phyloP scores from a whole-genome alignment of 768 basidiomycete genomes.

The Gloeopeniophorella convolvens region DNA sequence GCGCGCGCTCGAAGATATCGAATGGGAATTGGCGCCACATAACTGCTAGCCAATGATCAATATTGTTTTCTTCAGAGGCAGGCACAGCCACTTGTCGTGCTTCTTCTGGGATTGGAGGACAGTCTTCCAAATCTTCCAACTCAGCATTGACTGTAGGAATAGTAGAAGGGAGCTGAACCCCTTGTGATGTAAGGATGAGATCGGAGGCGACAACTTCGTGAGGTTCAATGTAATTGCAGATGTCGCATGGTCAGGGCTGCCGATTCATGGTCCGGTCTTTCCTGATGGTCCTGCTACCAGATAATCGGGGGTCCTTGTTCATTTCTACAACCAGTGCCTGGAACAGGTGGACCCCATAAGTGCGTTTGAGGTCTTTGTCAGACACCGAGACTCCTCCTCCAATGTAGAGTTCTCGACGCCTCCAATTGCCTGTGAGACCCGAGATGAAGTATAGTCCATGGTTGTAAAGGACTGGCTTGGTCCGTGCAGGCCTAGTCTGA shows the following conservation, averaged over 20 bases:
- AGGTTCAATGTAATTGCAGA: too few species aligned
- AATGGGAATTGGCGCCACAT: neutral
- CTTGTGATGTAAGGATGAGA: too few species aligned
- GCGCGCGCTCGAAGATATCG: neutral
- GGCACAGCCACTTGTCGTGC: neutral
- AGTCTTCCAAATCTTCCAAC: neutral
- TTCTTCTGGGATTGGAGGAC: neutral
- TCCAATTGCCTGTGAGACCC: neutral
- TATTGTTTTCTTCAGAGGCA: neutral
- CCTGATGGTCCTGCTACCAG: too few species aligned
- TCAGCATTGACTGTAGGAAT: too few species aligned
- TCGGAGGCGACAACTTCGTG: too few species aligned
- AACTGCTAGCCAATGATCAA: neutral
- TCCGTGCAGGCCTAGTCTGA: neutral
- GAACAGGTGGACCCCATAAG: neutral
- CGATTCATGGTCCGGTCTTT: too few species aligned
- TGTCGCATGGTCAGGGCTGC: too few species aligned
- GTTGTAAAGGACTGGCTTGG: neutral
- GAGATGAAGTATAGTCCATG: neutral
- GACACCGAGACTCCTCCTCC: neutral
- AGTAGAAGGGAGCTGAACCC: too few species aligned
- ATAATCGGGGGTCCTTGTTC: too few species aligned
- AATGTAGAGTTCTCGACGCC: neutral
- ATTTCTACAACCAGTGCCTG: too few species aligned
- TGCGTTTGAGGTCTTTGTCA: neutral